Evolutionary conservation across 73 alveolate genomes (phyloP).

Genomic region (Paraurostyla sp.): DNA sequence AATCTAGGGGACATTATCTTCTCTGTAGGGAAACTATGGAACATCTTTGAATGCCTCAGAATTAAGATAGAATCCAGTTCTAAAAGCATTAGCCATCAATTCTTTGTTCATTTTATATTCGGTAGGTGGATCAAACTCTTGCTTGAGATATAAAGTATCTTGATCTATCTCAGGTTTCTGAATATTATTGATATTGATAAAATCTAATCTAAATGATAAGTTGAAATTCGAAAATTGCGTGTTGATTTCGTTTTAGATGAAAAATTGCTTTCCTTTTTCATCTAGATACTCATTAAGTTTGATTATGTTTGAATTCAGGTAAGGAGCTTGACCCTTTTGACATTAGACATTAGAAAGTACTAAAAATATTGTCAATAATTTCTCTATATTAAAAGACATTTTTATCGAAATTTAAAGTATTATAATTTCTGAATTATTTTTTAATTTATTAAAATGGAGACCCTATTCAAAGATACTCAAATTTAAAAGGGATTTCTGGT

Average conservation of each 20-base stretch:
- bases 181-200: slow-evolving; percentile 4
- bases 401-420: too few relatives aligned
- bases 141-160: neutral
- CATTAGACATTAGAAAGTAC: neutral
- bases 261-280: slow-evolving; percentile 35
- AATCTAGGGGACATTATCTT: neutral
- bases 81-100: neutral
- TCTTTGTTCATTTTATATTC: slow-evolving; percentile 40
- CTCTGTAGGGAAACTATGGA: slow-evolving; percentile 18
- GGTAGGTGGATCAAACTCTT: neutral
- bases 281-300: slow-evolving; percentile 23
- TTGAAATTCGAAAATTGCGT: neutral
- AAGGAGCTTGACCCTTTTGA: neutral
- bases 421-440: too few relatives aligned
- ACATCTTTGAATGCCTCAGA: neutral
- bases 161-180: neutral
- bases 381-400: too few relatives aligned
- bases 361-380: neutral
- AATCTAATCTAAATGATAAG: slow-evolving; percentile 7
- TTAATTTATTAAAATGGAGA: too few relatives aligned
- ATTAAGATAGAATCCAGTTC: neutral
- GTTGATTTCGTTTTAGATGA: slow-evolving; percentile 16
- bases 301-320: neutral
- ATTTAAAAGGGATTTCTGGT: slow-evolving; percentile 20
- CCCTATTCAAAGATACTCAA: neutral